Percentiles rank a stretch among this genome's conserved stretches.
These are phyloP conservation scores for Asparagopsis taxiformis DNA, from an alignment of 31 red algal species.

Conservation along the genomic window DNA sequence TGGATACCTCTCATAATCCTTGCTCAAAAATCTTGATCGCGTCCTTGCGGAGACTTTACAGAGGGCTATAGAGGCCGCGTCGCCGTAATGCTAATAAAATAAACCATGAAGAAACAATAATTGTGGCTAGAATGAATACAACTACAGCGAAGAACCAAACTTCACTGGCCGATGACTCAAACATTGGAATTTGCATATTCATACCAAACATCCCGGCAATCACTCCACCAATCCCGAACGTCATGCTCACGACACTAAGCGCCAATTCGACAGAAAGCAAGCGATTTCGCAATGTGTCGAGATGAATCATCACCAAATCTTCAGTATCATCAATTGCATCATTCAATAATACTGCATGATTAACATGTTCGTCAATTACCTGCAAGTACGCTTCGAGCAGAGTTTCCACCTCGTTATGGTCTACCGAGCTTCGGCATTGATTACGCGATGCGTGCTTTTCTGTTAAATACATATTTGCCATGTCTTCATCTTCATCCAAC, in stretches of 20 bases:
- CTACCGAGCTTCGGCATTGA: slow-evolving; percentile 18
- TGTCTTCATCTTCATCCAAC: slow-evolving; percentile 88
- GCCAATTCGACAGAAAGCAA: slow-evolving; percentile 66
- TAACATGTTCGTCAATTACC: slow-evolving; percentile 65
- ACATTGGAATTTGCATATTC: slow-evolving; percentile 55
- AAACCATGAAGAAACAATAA: slow-evolving; percentile 33
- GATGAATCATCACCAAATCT: slow-evolving; percentile 72
- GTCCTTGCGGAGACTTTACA: too few species aligned
- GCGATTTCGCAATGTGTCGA: slow-evolving; percentile 75
- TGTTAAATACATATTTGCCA: slow-evolving; percentile 86
- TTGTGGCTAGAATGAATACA: slow-evolving; percentile 27
- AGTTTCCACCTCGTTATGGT: slow-evolving; percentile 80
- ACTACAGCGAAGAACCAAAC: slow-evolving; percentile 56
- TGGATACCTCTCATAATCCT: too few species aligned
- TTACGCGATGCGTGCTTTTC: slow-evolving; percentile 54
- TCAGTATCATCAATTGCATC: slow-evolving; percentile 80
- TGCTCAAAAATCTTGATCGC: too few species aligned
- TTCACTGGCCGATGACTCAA: slow-evolving; percentile 14
- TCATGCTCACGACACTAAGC: slow-evolving; percentile 57
- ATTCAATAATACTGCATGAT: slow-evolving; percentile 53
- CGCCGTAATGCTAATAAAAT: slow-evolving; percentile 35
- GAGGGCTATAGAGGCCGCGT: slow-evolving; percentile 71
- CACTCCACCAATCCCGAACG: slow-evolving; percentile 45
- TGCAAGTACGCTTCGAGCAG: slow-evolving; percentile 82
- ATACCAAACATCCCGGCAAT: slow-evolving; percentile 66